phyloP scores from a whole-genome alignment of 2,329 filamentous ascomycete genomes.

The Incumbomyces lentus region DNA sequence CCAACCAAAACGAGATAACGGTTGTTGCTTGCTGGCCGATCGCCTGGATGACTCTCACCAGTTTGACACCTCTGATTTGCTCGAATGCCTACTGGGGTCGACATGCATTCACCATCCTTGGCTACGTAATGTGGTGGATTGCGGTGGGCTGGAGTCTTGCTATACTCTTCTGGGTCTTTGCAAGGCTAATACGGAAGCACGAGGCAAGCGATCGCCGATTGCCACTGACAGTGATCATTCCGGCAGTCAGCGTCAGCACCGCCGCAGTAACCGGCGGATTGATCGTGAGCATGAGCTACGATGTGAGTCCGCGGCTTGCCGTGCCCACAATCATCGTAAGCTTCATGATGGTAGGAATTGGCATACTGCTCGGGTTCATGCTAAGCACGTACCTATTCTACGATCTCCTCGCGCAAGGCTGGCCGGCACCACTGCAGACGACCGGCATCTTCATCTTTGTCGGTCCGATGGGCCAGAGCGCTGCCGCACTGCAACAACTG shows the following conservation, averaged over 20 bases:
- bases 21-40: slow-evolving; percentile 32
- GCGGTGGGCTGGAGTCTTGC: slow-evolving; percentile 19
- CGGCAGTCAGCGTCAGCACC: slow-evolving; percentile 16
- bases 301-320: slow-evolving; percentile 24
- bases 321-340: slow-evolving; percentile 32
- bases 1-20: slow-evolving; percentile 27
- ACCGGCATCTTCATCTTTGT: slow-evolving; percentile 31
- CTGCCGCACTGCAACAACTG: slow-evolving; percentile 28
- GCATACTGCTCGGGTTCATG: slow-evolving; percentile 23
- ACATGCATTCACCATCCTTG: slow-evolving; percentile 22
- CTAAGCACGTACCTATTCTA: slow-evolving; percentile 25
- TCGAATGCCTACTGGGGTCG: slow-evolving; percentile 37
- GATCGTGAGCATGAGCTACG: slow-evolving; percentile 8
- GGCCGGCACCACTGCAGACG: slow-evolving; percentile 19
- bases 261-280: slow-evolving; percentile 14
- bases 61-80: slow-evolving; percentile 35
- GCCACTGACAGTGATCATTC: slow-evolving; percentile 25
- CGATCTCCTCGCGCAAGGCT: slow-evolving; percentile 14
- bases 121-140: slow-evolving; percentile 35
- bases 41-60: slow-evolving; percentile 22
- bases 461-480: slow-evolving; percentile 28
- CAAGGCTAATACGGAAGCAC: slow-evolving; percentile 26
- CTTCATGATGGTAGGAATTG: slow-evolving; percentile 31
- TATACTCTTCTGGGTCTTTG: slow-evolving; percentile 25
- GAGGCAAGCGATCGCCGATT: slow-evolving; percentile 29